Conservation (phyloP, 2,329 filamentous ascomycete species). For the Aspergillus brasiliensis region DNA sequence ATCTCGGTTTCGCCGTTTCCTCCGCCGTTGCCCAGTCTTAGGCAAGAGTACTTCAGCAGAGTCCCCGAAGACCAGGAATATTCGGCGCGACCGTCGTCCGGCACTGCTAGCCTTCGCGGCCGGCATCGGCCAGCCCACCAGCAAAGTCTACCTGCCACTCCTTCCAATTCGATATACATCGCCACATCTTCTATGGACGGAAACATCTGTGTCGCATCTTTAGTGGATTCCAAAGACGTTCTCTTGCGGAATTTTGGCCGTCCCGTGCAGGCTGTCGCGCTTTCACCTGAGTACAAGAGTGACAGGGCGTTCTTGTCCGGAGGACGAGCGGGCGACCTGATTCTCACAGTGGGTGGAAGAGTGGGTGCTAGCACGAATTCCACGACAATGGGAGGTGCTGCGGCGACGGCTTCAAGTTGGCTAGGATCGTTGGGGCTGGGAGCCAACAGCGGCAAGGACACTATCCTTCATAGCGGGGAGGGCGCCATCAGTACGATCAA, state of each 20-base stretch:
- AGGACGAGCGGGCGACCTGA: constrained; percentile 81
- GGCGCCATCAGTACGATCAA: constrained; percentile 88
- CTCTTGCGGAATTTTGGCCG: constrained; percentile 90
- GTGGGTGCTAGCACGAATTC: constrained; percentile 78
- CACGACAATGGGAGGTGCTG: constrained; percentile 73
- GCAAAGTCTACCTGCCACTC: constrained; percentile 64
- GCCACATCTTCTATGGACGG: constrained; percentile 94
- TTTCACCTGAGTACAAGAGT: constrained; percentile 93
- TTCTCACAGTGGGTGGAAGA: constrained; percentile 80
- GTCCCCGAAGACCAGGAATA: constrained; percentile 30
- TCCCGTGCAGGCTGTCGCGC: constrained; percentile 84
- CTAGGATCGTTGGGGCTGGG: constrained; percentile 84
- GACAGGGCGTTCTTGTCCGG: constrained; percentile 90
- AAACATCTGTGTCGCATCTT: constrained; percentile 86
- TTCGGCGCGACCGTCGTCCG: constrained; percentile 29
- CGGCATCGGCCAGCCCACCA: constrained; percentile 27
- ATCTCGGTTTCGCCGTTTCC: constrained; percentile 89
- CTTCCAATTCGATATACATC: constrained; percentile 90
- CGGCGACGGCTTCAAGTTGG: constrained; percentile 86
- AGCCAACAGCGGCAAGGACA: constrained; percentile 77
- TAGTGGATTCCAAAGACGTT: constrained; percentile 87
- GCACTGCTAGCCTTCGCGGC: constrained; percentile 34
- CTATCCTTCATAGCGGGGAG: constrained; percentile 85
- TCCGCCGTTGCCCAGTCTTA: constrained; percentile 55
- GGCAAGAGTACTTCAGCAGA: constrained; percentile 40